Conservation (phyloP, 225 moss, liverwort and hornwort species). For the Bryum argenteum region DNA sequence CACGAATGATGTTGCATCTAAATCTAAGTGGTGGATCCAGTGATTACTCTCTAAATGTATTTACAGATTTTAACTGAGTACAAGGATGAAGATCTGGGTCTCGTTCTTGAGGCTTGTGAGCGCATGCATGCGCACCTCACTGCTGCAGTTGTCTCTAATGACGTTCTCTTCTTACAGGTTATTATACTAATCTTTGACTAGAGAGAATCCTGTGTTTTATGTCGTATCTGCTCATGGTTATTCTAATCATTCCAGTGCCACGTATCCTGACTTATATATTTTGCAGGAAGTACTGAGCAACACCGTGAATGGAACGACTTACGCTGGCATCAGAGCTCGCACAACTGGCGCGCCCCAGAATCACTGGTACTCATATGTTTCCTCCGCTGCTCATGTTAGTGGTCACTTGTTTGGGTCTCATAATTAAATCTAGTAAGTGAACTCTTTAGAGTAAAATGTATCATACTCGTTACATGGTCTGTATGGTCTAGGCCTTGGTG, state of each 20-base stretch:
- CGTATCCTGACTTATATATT: conserved; percentile 5
- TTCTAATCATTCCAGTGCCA: conserved; percentile 3
- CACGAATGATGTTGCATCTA: background rate
- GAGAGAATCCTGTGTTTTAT: conserved; percentile 5
- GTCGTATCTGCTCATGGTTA: background rate
- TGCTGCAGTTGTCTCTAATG: conserved; percentile 97
- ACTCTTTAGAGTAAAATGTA: background rate
- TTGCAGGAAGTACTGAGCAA: conserved; percentile 82
- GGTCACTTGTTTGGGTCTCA: conserved; percentile 1
- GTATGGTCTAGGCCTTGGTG: background rate
- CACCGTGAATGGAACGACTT: conserved; percentile 97
- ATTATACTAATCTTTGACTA: background rate
- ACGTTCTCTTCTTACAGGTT: conserved; percentile 91
- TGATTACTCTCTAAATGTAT: conserved; percentile 23
- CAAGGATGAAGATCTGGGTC: conserved; percentile 69
- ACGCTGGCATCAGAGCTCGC: conserved; percentile 94
- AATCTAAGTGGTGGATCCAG: conserved; percentile 11
- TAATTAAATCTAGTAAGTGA: background rate
- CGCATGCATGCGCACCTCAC: conserved; percentile 97
- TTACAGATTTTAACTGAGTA: conserved; percentile 83
- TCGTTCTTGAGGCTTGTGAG: conserved; percentile 97
- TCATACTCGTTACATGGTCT: conserved; percentile 2
- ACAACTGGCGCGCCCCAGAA: conserved; percentile 99
- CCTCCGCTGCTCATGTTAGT: conserved; percentile 4
- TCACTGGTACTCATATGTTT: conserved; percentile 69